These are phyloP conservation scores for Penicillium pancosmium DNA, from an alignment of 495 filamentous ascomycete genomes.

Conservation along the genomic window DNA sequence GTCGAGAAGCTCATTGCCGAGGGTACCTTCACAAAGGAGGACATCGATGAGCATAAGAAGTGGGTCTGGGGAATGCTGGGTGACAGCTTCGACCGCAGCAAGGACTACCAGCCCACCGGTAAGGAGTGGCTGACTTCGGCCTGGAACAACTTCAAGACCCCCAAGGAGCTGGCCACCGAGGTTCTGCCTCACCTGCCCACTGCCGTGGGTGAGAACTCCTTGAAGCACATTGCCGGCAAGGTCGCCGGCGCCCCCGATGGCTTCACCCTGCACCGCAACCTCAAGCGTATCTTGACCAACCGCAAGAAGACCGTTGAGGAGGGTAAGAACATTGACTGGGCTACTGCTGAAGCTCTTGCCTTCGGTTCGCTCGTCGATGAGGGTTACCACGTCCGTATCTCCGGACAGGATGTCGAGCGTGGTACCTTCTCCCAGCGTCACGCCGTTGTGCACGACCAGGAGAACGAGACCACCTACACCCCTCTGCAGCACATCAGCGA, in stretches of 20 bases:
- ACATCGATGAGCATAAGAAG: constrained; percentile 98
- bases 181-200: constrained; percentile 92
- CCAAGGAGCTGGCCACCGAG: constrained; percentile 95
- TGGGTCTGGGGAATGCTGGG: constrained; percentile 99
- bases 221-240: constrained; percentile 77
- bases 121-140: constrained; percentile 98
- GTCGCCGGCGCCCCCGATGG: constrained; percentile 76
- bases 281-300: constrained; percentile 91
- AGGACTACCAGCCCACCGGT: constrained; percentile 93
- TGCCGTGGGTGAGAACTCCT: constrained; percentile 65
- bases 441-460: constrained; percentile 95
- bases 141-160: constrained; percentile 99
- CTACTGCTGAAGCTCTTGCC: constrained; percentile 93
- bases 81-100: constrained; percentile 94
- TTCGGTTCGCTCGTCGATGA: constrained; percentile 89
- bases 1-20: constrained; percentile 84
- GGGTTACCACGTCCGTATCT: constrained; percentile 94
- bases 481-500: constrained; percentile 86
- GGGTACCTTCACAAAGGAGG: constrained; percentile 93
- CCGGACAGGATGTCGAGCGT: constrained; percentile 98
- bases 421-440: constrained; percentile 99
- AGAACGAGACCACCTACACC: constrained; percentile 87
- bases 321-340: constrained; percentile 95
- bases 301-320: constrained; percentile 91
- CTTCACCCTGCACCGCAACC: constrained; percentile 88